Evolutionary conservation across 257 asterid genomes (phyloP), one percentile per base, ranked within the genome.

Genomic region (Solanum microdontum): DNA sequence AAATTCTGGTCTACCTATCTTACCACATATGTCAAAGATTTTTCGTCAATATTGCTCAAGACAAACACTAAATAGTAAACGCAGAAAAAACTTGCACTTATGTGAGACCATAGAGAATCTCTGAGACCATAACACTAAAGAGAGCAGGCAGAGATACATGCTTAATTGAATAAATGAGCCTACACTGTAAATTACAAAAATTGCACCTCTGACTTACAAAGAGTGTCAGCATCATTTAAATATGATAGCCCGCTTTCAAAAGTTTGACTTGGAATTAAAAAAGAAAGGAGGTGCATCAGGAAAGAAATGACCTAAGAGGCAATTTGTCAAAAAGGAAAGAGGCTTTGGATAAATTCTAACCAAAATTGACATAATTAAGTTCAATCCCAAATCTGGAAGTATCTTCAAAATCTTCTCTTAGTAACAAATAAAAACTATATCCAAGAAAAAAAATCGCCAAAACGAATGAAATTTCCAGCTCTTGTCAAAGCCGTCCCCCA

Each of bases 391-490:
- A 12, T 76, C 34, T 37, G 48, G 32, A 37, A 39, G 60, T 39
- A 76, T 37, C 55, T 39, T 39, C 23, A n/a, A n/a, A n/a, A 39
- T 37, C 9, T n/a, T 39, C 68, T 76, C 28, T 76, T 12, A n/a
- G 33, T 76, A 76, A 39, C 8, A 30, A 76, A 76, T 2, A 37
- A 76, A 39, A 73, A 73, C 28, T 73, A 73, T 33, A 33, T 34
- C 45, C 26, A 34, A 90, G 93, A 83, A 95, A 88, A 92, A 86
- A 86, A 93, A 82, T 94, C 62, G 90, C 85, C 2, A 97, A 94
- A 51, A 92, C 91, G 72, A 91, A 92, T 36, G 93, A 87, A 51
- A 72, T 89, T 82, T 73, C 72, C 24, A 83, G 87, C 62, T 30
- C 43, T 69, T 88, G 83, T n/a, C 91, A 90, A 70, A 60, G 80